Percentiles rank a stretch among this genome's conserved stretches.
These are phyloP conservation scores for Citrus glauca DNA, from an alignment of 345 rosid species.

Conservation along the genomic window DNA sequence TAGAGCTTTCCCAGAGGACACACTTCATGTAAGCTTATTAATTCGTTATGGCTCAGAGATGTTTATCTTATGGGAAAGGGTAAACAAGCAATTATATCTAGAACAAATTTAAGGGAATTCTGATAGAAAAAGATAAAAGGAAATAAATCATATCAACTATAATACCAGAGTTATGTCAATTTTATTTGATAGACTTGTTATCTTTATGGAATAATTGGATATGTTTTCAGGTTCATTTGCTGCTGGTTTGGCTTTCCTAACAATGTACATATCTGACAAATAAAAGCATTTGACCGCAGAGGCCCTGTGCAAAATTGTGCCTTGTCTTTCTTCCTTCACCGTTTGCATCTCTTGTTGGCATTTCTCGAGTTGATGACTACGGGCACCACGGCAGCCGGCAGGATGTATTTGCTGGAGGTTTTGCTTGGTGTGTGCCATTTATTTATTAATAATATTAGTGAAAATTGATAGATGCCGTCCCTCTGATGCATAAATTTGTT, in stretches of 20 bases:
- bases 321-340: no score
- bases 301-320: no score
- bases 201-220: background rate
- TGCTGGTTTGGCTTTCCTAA: slow-evolving; percentile 55
- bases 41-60: background rate
- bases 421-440: no score
- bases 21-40: slow-evolving; percentile 54
- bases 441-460: no score
- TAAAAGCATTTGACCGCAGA: no score
- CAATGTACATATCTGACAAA: slow-evolving; percentile 36
- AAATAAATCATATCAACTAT: background rate
- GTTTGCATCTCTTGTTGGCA: no score
- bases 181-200: no score
- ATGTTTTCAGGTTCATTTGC: slow-evolving; percentile 48
- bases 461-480: no score
- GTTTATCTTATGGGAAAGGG: background rate
- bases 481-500: background rate
- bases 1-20: slow-evolving; percentile 93
- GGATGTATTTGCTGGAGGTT: no score
- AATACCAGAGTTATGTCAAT: background rate
- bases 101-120: background rate
- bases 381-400: no score
- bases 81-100: background rate
- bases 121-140: background rate
- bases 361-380: no score